Conservation (phyloP, 78 protist genomes). For the Isochrysis galbana region DNA sequence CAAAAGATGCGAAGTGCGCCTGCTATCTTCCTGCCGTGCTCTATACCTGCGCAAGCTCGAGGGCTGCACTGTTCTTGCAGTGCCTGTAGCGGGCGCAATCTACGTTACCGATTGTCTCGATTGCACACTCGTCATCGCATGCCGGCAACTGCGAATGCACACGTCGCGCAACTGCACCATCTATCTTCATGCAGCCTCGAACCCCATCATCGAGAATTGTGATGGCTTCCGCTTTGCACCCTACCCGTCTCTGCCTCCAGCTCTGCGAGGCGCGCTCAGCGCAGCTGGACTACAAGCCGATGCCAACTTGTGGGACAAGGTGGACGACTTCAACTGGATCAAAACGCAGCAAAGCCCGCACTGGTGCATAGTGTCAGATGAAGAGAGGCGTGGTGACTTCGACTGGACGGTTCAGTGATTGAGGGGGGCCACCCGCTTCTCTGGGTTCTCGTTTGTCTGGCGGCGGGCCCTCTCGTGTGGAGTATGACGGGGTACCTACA, state of each 20-base stretch:
- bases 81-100: slow-evolving; percentile 36
- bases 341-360: slow-evolving; percentile 46
- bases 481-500: no score
- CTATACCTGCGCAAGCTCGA: background rate
- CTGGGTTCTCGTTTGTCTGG: no score
- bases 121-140: slow-evolving; percentile 42
- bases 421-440: no score
- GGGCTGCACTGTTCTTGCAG: slow-evolving; percentile 24
- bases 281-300: background rate
- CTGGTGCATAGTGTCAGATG: slow-evolving; percentile 40
- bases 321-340: slow-evolving; percentile 61
- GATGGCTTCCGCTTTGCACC: slow-evolving; percentile 39
- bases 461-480: no score
- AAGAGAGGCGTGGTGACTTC: background rate
- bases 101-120: slow-evolving; percentile 19
- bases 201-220: slow-evolving; percentile 57
- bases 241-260: background rate
- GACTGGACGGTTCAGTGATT: no score
- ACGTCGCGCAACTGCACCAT: background rate
- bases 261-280: background rate
- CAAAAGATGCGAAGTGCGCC: background rate
- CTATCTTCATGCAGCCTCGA: slow-evolving; percentile 39
- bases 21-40: background rate
- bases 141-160: slow-evolving; percentile 49
- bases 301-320: slow-evolving; percentile 33